Evolutionary conservation across 1,139 yeast species (phyloP).

Genomic region (Diutina pseudorugosa): DNA sequence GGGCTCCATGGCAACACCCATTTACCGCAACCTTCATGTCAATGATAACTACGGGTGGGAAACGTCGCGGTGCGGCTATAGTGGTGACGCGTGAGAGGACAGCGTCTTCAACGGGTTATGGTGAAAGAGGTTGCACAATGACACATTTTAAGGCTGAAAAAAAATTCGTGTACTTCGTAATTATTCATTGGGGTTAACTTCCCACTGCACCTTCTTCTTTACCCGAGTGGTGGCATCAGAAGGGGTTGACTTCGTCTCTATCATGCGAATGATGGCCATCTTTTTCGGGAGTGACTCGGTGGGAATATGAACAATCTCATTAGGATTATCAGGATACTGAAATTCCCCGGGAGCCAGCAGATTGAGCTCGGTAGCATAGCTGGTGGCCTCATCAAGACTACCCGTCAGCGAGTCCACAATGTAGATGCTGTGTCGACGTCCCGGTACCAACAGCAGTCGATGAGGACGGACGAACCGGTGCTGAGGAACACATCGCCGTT

Average conservation of each 20-base stretch:
- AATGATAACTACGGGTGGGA: neutral
- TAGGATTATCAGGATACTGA: constrained; percentile 46
- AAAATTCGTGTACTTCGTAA: neutral
- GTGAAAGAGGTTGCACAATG: neutral
- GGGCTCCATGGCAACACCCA: constrained; percentile 91
- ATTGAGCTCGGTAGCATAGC: constrained; percentile 65
- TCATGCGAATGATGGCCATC: constrained; percentile 4
- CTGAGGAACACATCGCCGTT: constrained; percentile 1
- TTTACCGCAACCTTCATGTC: constrained; percentile 48
- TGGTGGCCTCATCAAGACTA: constrained; percentile 54
- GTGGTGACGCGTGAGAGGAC: neutral
- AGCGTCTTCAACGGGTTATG: neutral
- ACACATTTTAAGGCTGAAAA: too few species aligned
- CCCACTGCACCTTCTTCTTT: neutral
- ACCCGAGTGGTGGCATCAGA: neutral
- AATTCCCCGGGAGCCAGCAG: constrained; percentile 52
- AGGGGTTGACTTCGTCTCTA: neutral
- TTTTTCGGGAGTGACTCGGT: constrained; percentile 17
- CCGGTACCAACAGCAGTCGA: neutral
- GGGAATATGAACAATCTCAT: constrained; percentile 58
- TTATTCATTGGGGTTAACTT: neutral
- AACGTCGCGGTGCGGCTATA: neutral
- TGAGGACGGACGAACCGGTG: neutral
- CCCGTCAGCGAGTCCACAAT: constrained; percentile 64
- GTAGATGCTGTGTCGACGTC: constrained; percentile 22